Base-by-base conservation (phyloP, 306 rosid genomes). In the Citrullus colocynthis region DNA sequence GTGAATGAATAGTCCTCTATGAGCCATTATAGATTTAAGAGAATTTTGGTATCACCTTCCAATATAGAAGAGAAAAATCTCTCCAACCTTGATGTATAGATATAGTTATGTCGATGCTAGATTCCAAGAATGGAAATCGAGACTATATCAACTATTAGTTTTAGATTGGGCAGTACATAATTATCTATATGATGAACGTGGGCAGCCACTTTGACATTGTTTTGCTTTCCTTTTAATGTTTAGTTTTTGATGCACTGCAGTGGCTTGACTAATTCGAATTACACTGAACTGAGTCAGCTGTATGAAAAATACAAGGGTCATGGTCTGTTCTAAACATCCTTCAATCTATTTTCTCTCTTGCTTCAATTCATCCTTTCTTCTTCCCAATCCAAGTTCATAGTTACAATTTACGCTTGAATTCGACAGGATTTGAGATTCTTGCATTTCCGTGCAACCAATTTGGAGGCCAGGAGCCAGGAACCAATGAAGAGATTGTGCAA, bases 371-470 rank as follows among this genome's bases (percentile, higher is more conserved):
- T 56, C 37, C 57, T 36, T 12, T 62, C 6, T 42, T 32, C 7
- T 36, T 37, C 20, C 65, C 20, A 2, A 7, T 74, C 30, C 6
- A 34, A 41, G 28, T 49, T n/a, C 32, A 14, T 62, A 45, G 7
- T 30, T 45, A 20, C 15, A 5, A 34, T 56, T n/a, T 41, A 51
- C 15, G 10, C 18, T 15, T 75, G 24, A 15, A 10, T 58, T 58
- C 39, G 77, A 64, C 71, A 95, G 99, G 97, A 75, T 49, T 95
- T 78, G 99, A 95, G 81, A 95, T 95, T 78, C 88, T 95, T 79
- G 99, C 97, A 73, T 95, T 95, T 84, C 97, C 99, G 0, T 95
- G 99, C 87, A 95, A 95, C 74, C 99, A 95, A 84, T 95, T 95
- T 83, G 99, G 99, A 60, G 91, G 88, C 76, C 97, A 95, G 85